Percentiles rank a stretch among this genome's conserved stretches.
Evolutionary conservation across 2,329 filamentous ascomycete genomes (phyloP).

Genomic region (Nemania serpens): DNA sequence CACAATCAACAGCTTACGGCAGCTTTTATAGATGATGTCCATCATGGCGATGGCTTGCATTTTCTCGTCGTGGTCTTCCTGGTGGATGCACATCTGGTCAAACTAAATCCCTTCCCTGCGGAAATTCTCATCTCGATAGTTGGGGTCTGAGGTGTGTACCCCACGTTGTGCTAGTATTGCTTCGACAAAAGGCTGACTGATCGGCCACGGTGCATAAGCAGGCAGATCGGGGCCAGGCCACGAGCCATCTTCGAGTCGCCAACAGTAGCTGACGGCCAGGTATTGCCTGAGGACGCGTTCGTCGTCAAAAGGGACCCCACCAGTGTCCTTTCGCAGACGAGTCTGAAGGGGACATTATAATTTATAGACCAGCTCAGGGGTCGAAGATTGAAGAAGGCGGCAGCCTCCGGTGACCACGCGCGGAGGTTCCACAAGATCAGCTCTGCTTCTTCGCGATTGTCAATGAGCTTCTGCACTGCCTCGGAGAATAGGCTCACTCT

Average conservation of each 20-base stretch:
- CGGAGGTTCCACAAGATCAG: slow-evolving; percentile 6
- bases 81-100: slow-evolving; percentile 20
- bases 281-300: slow-evolving; percentile 17
- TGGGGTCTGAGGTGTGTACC: background rate
- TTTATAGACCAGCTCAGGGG: background rate
- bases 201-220: slow-evolving; percentile 4
- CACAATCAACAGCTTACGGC: slow-evolving; percentile 10
- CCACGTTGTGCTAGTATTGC: slow-evolving; percentile 17
- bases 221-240: background rate
- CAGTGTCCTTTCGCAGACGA: slow-evolving; percentile 14
- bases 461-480: background rate
- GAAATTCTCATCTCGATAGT: background rate
- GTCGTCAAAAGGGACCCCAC: slow-evolving; percentile 13
- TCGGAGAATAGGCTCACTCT: slow-evolving; percentile 6
- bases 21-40: slow-evolving; percentile 17
- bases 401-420: slow-evolving; percentile 2
- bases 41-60: slow-evolving; percentile 6
- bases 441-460: slow-evolving; percentile 11
- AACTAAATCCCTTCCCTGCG: slow-evolving; percentile 20
- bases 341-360: slow-evolving; percentile 9
- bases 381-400: slow-evolving; percentile 6
- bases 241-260: slow-evolving; percentile 4
- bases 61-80: slow-evolving; percentile 16
- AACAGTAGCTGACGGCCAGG: slow-evolving; percentile 20
- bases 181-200: slow-evolving; percentile 16